Conservation (phyloP, 2,329 filamentous ascomycete genomes). For the Microcera coccophila region DNA sequence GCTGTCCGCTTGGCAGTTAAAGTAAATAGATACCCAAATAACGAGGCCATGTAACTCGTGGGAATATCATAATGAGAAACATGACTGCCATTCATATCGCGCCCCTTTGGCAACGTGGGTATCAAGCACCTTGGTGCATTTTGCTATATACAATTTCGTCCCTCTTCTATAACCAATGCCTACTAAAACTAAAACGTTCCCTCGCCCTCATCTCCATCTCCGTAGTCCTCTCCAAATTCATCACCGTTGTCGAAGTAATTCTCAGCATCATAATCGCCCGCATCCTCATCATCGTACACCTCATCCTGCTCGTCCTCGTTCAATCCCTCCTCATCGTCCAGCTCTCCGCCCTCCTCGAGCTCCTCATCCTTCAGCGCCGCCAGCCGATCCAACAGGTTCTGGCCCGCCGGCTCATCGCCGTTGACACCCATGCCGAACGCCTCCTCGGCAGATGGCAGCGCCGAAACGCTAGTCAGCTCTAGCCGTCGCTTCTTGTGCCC, state of each 20-base stretch:
- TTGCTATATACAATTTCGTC: constrained; percentile 15
- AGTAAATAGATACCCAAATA: constrained; percentile 11
- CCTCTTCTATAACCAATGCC: constrained; percentile 1
- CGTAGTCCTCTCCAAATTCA: constrained; percentile 51
- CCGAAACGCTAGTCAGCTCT: constrained; percentile 45
- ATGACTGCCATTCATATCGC: constrained; percentile 14
- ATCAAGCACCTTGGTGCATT: constrained; percentile 20
- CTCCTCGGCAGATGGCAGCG: constrained; percentile 49
- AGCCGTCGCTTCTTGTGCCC: constrained; percentile 42
- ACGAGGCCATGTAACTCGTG: background rate
- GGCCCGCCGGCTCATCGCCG: constrained; percentile 26
- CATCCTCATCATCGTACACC: constrained; percentile 55
- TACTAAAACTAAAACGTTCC: constrained; percentile 33
- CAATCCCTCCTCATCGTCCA: constrained; percentile 48
- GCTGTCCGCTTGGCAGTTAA: background rate
- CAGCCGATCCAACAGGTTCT: constrained; percentile 43
- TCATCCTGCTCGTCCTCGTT: constrained; percentile 48
- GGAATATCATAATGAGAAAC: constrained; percentile 18
- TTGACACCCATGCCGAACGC: constrained; percentile 40
- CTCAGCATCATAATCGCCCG: constrained; percentile 59
- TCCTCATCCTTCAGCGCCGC: constrained; percentile 49
- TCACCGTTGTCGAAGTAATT: constrained; percentile 58
- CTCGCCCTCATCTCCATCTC: constrained; percentile 49
- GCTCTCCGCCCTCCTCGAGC: constrained; percentile 44
- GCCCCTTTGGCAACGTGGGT: constrained; percentile 22